Conservation (phyloP, 345 rosid genomes). For the Gossypium sturtianum region DNA sequence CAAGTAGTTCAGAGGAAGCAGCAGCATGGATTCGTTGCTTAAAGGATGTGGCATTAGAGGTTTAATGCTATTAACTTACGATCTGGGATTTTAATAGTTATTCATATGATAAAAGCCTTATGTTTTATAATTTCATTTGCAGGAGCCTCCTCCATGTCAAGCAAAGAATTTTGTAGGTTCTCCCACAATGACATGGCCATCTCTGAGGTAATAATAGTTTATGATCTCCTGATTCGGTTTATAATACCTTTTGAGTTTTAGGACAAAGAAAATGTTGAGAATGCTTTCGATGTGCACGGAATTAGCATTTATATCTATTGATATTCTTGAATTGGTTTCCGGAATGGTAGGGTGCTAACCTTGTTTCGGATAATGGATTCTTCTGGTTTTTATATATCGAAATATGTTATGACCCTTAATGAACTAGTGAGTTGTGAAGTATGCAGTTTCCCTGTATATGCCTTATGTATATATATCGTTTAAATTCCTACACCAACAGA, state of each 20-base stretch:
- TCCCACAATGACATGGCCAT: constrained; percentile 53
- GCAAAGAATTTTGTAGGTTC: constrained; percentile 41
- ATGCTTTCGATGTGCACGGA: no score
- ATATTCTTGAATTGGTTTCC: neutral
- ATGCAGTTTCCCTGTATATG: neutral
- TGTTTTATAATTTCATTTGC: constrained; percentile 11
- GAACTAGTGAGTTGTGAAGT: constrained; percentile 4
- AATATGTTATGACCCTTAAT: neutral
- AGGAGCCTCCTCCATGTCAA: constrained; percentile 48
- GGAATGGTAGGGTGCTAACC: neutral
- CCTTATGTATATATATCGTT: neutral
- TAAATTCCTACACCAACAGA: neutral
- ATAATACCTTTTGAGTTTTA: neutral
- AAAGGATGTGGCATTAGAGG: constrained; percentile 74
- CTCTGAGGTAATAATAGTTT: constrained; percentile 33
- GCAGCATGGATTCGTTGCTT: constrained; percentile 77
- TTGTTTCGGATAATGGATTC: neutral
- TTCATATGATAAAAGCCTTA: constrained; percentile 14
- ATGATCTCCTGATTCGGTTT: neutral
- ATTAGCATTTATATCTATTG: neutral
- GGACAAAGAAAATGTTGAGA: neutral
- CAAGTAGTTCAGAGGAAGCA: constrained; percentile 91
- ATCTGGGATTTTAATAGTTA: neutral
- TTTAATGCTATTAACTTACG: constrained; percentile 12
- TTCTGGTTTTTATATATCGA: neutral